These are phyloP conservation scores for Phaeoacremonium minimum DNA, from an alignment of 2,329 filamentous ascomycete species.

Conservation along the genomic window DNA sequence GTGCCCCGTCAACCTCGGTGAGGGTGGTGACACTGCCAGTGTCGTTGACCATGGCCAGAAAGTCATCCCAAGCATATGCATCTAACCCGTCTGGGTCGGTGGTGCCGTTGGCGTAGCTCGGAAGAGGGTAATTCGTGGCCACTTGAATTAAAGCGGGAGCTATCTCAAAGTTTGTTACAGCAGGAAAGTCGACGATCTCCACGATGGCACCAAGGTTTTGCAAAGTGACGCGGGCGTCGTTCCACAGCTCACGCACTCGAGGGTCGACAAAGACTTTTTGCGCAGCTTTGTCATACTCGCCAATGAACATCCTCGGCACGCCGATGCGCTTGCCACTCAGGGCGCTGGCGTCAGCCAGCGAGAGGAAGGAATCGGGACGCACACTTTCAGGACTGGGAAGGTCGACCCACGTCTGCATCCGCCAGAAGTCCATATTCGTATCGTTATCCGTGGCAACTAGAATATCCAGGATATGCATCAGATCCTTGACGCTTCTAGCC, in stretches of 20 bases:
- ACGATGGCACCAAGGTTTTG: slow-evolving; percentile 35
- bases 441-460: slow-evolving; percentile 36
- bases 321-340: slow-evolving; percentile 40
- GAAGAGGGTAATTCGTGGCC: no score
- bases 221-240: slow-evolving; percentile 26
- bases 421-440: slow-evolving; percentile 47
- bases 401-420: slow-evolving; percentile 39
- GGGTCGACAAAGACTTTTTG: slow-evolving; percentile 11
- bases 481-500: slow-evolving; percentile 40
- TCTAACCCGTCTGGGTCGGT: slow-evolving; percentile 43
- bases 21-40: slow-evolving; percentile 29
- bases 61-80: slow-evolving; percentile 48
- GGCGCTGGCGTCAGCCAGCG: slow-evolving; percentile 21
- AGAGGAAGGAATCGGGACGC: slow-evolving; percentile 20
- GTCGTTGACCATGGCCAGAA: slow-evolving; percentile 37
- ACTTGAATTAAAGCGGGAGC: slow-evolving; percentile 35
- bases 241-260: slow-evolving; percentile 18
- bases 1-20: slow-evolving; percentile 28
- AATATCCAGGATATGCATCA: slow-evolving; percentile 44
- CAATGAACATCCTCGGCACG: slow-evolving; percentile 47
- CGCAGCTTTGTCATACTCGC: slow-evolving; percentile 20
- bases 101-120: slow-evolving; percentile 29
- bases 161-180: slow-evolving; percentile 40
- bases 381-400: slow-evolving; percentile 37
- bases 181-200: slow-evolving; percentile 37